Percentiles rank a stretch among this genome's conserved stretches.
Conservation (phyloP, 768 basidiomycete genomes). For the Panaeolus papilionaceus region DNA sequence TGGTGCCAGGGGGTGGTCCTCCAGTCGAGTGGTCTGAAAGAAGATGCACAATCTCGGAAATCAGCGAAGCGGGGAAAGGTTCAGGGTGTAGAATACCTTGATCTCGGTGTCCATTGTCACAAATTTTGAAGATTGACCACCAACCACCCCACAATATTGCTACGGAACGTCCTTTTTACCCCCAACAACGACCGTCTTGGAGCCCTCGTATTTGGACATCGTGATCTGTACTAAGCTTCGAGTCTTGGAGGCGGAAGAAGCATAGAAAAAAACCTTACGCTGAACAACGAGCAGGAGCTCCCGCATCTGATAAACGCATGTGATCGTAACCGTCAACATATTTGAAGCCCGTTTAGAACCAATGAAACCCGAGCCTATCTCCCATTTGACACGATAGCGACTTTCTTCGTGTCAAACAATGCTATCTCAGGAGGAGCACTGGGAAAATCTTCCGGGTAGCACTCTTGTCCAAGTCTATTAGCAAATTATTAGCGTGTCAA, state of each 20-base stretch:
- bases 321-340: not conserved
- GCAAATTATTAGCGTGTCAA: not conserved
- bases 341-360: slow-evolving; percentile 10
- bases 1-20: slow-evolving; percentile 62
- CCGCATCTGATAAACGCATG: slow-evolving; percentile 45
- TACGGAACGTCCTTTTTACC: slow-evolving; percentile 56
- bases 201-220: slow-evolving; percentile 64
- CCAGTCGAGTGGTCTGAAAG: slow-evolving; percentile 54
- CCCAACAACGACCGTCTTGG: slow-evolving; percentile 61
- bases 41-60: slow-evolving; percentile 11
- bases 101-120: slow-evolving; percentile 65
- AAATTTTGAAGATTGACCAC: slow-evolving; percentile 67
- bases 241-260: slow-evolving; percentile 9
- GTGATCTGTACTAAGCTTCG: slow-evolving; percentile 46
- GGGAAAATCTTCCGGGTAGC: slow-evolving; percentile 33
- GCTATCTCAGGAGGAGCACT: slow-evolving; percentile 46
- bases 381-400: slow-evolving; percentile 64
- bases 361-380: slow-evolving; percentile 32
- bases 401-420: slow-evolving; percentile 57
- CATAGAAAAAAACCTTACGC: slow-evolving; percentile 37
- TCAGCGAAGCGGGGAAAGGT: not conserved
- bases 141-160: slow-evolving; percentile 68
- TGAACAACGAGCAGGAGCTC: slow-evolving; percentile 55
- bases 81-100: slow-evolving; percentile 42
- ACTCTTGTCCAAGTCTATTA: slow-evolving; percentile 52